Conservation (phyloP, 495 filamentous ascomycete genomes). For the Polyplosphaeria fusca region DNA sequence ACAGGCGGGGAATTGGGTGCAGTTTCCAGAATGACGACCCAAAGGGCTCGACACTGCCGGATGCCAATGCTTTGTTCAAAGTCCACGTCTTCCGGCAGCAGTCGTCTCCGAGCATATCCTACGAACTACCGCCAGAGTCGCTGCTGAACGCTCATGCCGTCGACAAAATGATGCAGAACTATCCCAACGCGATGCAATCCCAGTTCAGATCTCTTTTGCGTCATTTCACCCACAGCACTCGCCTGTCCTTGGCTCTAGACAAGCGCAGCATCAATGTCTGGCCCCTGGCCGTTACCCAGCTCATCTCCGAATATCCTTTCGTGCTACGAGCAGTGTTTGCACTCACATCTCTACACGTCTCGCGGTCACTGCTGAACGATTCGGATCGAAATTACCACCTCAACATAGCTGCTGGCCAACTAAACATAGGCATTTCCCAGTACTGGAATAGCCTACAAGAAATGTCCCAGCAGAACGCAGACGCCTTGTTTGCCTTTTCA, state of each 20-base stretch:
- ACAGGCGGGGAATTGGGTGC: slow-evolving; percentile 12
- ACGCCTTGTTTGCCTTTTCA: slow-evolving; percentile 24
- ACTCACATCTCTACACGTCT: slow-evolving; percentile 24
- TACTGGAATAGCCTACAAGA: slow-evolving; percentile 10
- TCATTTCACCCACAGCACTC: no score
- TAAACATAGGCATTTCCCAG: slow-evolving; percentile 17
- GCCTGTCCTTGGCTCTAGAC: no score
- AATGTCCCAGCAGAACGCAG: slow-evolving; percentile 19
- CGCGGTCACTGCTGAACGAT: background rate
- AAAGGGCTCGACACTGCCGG: no score
- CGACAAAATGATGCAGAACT: background rate
- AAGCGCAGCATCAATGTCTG: no score
- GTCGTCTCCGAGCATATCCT: no score
- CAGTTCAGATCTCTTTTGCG: background rate
- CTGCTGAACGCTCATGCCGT: slow-evolving; percentile 3
- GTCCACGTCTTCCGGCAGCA: background rate
- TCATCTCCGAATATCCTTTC: slow-evolving; percentile 12
- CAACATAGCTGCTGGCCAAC: slow-evolving; percentile 15
- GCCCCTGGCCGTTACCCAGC: slow-evolving; percentile 8
- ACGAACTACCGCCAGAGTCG: background rate
- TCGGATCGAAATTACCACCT: background rate
- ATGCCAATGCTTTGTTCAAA: background rate
- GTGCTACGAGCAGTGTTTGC: slow-evolving; percentile 24
- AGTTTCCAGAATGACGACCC: slow-evolving; percentile 11
- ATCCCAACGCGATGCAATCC: background rate